Conservation (phyloP, 2,329 filamentous ascomycete genomes). For the Hortaea werneckii region DNA sequence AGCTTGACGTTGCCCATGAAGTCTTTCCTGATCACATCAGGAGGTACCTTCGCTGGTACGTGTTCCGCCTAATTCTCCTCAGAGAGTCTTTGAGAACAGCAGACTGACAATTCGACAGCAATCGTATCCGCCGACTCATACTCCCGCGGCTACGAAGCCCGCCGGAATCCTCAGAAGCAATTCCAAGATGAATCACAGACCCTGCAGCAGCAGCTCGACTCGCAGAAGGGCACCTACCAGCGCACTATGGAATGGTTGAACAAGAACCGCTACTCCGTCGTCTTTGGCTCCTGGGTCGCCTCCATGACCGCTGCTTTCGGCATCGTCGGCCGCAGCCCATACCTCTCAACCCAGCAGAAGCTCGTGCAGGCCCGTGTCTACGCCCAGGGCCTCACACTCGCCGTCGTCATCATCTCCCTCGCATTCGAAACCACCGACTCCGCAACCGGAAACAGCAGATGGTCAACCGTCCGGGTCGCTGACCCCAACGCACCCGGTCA, state of each 20-base stretch:
- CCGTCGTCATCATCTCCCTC: slow-evolving; percentile 71
- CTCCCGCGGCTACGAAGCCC: slow-evolving; percentile 60
- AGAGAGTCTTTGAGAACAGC: not conserved
- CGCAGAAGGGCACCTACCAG: slow-evolving; percentile 47
- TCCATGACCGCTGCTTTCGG: slow-evolving; percentile 66
- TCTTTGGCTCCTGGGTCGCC: slow-evolving; percentile 71
- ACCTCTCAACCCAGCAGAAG: slow-evolving; percentile 69
- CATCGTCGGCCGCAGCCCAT: slow-evolving; percentile 67
- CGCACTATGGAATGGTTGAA: slow-evolving; percentile 62
- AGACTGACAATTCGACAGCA: slow-evolving; percentile 18
- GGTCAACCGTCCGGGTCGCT: slow-evolving; percentile 73
- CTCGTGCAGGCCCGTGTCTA: slow-evolving; percentile 91
- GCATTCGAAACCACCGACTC: slow-evolving; percentile 75
- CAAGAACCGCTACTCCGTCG: slow-evolving; percentile 77
- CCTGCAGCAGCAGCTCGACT: slow-evolving; percentile 43
- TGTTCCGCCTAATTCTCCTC: not conserved
- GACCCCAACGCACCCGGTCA: slow-evolving; percentile 76
- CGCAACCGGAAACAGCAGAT: slow-evolving; percentile 62
- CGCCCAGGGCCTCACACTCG: slow-evolving; percentile 78
- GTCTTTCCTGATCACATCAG: slow-evolving; percentile 75
- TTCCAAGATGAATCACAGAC: slow-evolving; percentile 57
- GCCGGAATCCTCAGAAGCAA: slow-evolving; percentile 55
- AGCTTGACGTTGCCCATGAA: slow-evolving; percentile 80
- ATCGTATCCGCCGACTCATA: slow-evolving; percentile 77
- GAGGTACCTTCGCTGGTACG: slow-evolving; percentile 66